Conservation (phyloP, 495 filamentous ascomycete genomes). For the Hypoxylon trugodes region DNA sequence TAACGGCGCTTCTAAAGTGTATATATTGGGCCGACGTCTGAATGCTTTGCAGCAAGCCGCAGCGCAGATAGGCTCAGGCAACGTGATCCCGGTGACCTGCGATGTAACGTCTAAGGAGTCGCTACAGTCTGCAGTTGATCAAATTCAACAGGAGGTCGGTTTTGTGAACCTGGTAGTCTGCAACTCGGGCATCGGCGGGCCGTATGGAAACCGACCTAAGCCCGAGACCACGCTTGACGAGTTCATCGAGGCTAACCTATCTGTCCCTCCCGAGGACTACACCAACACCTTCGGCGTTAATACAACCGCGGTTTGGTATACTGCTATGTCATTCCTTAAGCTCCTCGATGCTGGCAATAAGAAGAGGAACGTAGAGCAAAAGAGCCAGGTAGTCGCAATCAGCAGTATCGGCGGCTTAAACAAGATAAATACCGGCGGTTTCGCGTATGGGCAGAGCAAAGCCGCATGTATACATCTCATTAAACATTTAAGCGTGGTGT, state of each 20-base stretch:
- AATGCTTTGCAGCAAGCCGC: slow-evolving; percentile 63
- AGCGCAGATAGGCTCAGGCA: slow-evolving; percentile 45
- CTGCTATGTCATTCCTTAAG: slow-evolving; percentile 68
- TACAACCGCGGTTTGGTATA: slow-evolving; percentile 67
- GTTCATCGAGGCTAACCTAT: slow-evolving; percentile 60
- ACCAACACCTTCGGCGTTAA: slow-evolving; percentile 67
- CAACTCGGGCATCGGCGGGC: slow-evolving; percentile 71
- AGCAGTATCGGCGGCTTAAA: slow-evolving; percentile 69
- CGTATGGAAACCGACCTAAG: slow-evolving; percentile 46
- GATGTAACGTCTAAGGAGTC: slow-evolving; percentile 73
- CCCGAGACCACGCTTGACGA: slow-evolving; percentile 57
- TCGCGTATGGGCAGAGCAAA: slow-evolving; percentile 70
- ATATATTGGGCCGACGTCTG: slow-evolving; percentile 73
- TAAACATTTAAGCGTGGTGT: slow-evolving; percentile 64
- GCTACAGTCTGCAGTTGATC: slow-evolving; percentile 59
- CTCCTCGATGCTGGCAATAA: slow-evolving; percentile 71
- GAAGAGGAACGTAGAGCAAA: slow-evolving; percentile 57
- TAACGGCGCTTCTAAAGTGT: slow-evolving; percentile 73
- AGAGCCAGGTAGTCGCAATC: slow-evolving; percentile 70
- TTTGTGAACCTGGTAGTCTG: slow-evolving; percentile 72
- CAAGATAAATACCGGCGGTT: slow-evolving; percentile 62
- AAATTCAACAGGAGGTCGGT: slow-evolving; percentile 62
- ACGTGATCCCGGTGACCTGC: slow-evolving; percentile 67
- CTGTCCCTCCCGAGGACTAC: slow-evolving; percentile 64
- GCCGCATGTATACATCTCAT: slow-evolving; percentile 69